Base-by-base conservation (phyloP, 208 protist species). In the Trypanosoma lewisi region DNA sequence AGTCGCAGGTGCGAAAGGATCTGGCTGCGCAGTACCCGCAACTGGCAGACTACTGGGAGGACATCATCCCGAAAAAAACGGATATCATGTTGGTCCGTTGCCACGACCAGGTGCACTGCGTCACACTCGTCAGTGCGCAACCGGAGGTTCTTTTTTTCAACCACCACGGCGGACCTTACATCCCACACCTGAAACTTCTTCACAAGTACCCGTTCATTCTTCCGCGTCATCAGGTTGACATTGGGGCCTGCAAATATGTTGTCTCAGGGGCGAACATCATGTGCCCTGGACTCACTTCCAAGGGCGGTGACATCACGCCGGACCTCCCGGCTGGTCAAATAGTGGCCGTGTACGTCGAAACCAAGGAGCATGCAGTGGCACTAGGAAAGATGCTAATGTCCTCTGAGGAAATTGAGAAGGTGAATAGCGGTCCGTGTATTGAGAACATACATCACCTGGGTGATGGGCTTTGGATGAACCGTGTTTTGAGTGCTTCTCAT, bases 161-260 rank as follows among this genome's bases (percentile, higher is more conserved):
- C 58, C 83, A 97, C 67, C 87, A 96, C 80, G 96, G 96, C 23
- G 97, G 97, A 1, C 91, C 92, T 5, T 98, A 97, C 77, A 83
- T 94, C 41, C 97, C 97, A 21, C 96, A 97, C 67, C 77, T 99
- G 42, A 89, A 96, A 55, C 78, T 99, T 12, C 75, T 99, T 50
- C 97, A 98, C 79, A 97, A 97, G 80, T 99, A 98, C 70, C 98
- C 98, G 14, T 89, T 97, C 54, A 98, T 99, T 42, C 82, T 99
- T 23, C 83, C 82, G 50, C 61, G 87, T 27, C 81, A 99, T 28
- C 97, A 98, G 73, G 96, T 98, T 9, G 98, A 99, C 80, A 89
- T 93, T 70, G 97, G 97, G 47, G 98, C 95, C 62, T 98, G 98
- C 74, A 95, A 93, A 62, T 97, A 98, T 72, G 90, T 99, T 42